Evolutionary conservation across 768 basidiomycete genomes (phyloP).

Genomic region (Calocybe cyanea): DNA sequence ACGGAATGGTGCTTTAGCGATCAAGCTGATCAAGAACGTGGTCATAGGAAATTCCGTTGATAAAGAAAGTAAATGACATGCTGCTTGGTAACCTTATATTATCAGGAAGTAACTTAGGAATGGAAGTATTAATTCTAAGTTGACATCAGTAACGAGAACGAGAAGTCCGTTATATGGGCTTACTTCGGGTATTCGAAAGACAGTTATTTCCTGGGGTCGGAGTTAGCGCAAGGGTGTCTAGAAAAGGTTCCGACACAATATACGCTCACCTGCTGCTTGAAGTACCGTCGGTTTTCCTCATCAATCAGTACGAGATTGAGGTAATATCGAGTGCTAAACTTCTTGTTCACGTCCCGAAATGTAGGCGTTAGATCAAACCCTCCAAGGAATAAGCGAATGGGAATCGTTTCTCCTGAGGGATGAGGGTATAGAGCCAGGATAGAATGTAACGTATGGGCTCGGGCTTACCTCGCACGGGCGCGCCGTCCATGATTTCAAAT

Average conservation of each 20-base stretch:
- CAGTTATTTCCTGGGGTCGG: conserved; percentile 14
- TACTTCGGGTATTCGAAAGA: conserved; percentile 21
- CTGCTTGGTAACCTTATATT: too few species aligned
- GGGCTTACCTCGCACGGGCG: conserved; percentile 82
- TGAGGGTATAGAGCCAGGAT: not conserved
- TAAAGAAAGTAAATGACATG: too few species aligned
- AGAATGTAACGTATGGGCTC: not conserved
- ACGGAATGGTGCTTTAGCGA: too few species aligned
- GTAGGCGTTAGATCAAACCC: conserved; percentile 99
- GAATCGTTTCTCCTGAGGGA: conserved; percentile 86
- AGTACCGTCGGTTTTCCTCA: conserved; percentile 96
- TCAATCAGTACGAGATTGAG: conserved; percentile 96
- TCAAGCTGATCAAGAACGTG: too few species aligned
- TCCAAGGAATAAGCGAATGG: conserved; percentile 94
- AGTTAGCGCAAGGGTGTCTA: not conserved
- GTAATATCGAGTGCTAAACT: conserved; percentile 96
- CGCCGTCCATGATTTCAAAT: conserved; percentile 99
- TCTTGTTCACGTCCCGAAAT: conserved; percentile 99
- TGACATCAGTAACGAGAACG: not conserved
- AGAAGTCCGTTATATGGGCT: not conserved
- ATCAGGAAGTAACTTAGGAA: too few species aligned
- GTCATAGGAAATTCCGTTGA: too few species aligned
- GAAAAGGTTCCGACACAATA: not conserved
- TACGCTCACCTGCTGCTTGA: conserved; percentile 81
- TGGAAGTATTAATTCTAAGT: conserved; percentile 12